Base-by-base conservation (phyloP, 208 protist genomes). In the Borovskyia barvae region DNA sequence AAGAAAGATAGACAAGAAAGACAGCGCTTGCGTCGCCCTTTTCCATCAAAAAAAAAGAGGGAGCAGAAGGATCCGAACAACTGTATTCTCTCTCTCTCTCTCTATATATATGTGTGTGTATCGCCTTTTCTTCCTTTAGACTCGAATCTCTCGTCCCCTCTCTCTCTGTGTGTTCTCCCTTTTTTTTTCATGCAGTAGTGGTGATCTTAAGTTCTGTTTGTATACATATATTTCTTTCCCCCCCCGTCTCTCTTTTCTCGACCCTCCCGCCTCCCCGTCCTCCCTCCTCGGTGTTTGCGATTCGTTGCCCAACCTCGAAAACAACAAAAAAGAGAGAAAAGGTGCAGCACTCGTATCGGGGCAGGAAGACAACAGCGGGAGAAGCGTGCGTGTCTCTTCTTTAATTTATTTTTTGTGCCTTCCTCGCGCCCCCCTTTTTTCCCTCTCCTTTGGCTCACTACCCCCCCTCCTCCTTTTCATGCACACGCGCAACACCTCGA, bases 121-220 rank as follows among this genome's bases (percentile, higher is more conserved):
- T 57, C 4, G 11, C 37, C 15, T 40, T 35, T 59, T 41, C n/a
- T 20, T 36, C 24, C 24, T 26, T n/a, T 37, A 5, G 12, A 22
- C 52, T 59, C 30, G 55, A 9, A 22, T 33, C 28, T 45, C 33
- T 9, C 26, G 36, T 32, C 35, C 14, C 43, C n/a, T 43, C 36
- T 28, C 36, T 33, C 29, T 62, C 19, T 53, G 14, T 52, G 5
- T 69, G 33, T 45, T 69, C 36, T 49, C 36, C 11, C 32, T 50
- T 59, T 42, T 56, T 49, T 54, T 40, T 66, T 36, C 2, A 5
- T 52, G 17, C 14, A 32, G 26, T 28, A 15, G 0, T 52, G 42
- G 20, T 24, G 14, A 15, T 11, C 40, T 58, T 37, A 19, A 24
- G n/a, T 39, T 49, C 19, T 47, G 17, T 15, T 7, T 20, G 14